Evolutionary conservation across 768 basidiomycete genomes (phyloP), one percentile per base, ranked within the genome.

Genomic region (Dioszegia hungarica): DNA sequence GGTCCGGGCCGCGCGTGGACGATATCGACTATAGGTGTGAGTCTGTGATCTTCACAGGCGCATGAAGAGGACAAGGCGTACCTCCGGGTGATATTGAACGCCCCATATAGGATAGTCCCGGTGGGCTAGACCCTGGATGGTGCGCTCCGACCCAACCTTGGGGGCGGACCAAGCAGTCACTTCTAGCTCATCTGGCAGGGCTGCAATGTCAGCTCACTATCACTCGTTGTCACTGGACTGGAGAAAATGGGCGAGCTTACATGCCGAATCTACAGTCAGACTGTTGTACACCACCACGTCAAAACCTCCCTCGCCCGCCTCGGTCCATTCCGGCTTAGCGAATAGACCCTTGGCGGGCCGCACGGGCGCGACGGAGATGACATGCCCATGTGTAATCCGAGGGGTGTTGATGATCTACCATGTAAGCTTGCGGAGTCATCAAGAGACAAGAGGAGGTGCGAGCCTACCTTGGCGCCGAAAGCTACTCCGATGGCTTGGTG

Each of bases 31-130:
- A 43, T 14, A 8, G 20, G 22, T 15, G n/a, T 25, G 2, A 14
- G 22, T 36, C 29, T 31, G 38, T 31, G 25, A 43, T 22, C 10
- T 28, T 12, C 29, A 53, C 37, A 43, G 41, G 9, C 15, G 39
- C 8, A 22, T 43, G 20, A 20, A 2, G 9, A 6, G 33, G 1
- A 56, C 5, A n/a, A 17, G 46, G 33, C 57, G 33, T 48, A 73
- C 74, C 62, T 76, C 75, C 2, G 75, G 75, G 54, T 76, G 75
- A 45, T 74, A 76, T 46, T 76, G 75, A 1, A 74, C 75, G 29
- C 75, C 75, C 67, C 61, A 74, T 12, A 72, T 74, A 0, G 70
- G 67, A 51, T 67, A 60, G 27, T 54, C 31, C 28, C 53, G 45
- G 47, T 74, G 72, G 20, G 45, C 50, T n/a, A 75, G 29, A 1